A percentile compares a stretch with the other conserved stretches of the same genome.
phyloP scores from a whole-genome alignment of 2,329 filamentous ascomycete genomes.

The Alternaria conjuncta region DNA sequence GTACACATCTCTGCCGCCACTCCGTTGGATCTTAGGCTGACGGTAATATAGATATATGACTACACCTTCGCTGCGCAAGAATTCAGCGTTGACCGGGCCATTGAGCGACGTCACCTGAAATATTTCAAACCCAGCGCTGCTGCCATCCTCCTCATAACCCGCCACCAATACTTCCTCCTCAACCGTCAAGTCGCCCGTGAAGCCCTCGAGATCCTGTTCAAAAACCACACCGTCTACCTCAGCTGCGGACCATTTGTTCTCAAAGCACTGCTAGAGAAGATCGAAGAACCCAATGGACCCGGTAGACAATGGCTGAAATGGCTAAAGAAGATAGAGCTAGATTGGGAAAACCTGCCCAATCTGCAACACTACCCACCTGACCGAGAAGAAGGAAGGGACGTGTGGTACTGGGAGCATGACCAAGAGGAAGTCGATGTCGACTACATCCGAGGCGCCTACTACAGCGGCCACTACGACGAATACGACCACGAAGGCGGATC shows the following conservation, averaged over 20 bases:
- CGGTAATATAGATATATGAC: slow-evolving; percentile 38
- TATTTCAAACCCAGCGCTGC: slow-evolving; percentile 41
- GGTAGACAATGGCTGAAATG: slow-evolving; percentile 40
- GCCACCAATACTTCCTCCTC: slow-evolving; percentile 44
- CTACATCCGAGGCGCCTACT: slow-evolving; percentile 32
- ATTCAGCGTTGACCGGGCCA: slow-evolving; percentile 29
- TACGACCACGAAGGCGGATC: slow-evolving; percentile 42
- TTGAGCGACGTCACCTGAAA: slow-evolving; percentile 44
- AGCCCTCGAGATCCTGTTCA: slow-evolving; percentile 44
- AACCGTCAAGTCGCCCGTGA: slow-evolving; percentile 44
- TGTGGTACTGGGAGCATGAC: slow-evolving; percentile 37
- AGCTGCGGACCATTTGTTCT: slow-evolving; percentile 46
- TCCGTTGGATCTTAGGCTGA: not conserved
- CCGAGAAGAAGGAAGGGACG: slow-evolving; percentile 25
- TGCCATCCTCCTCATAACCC: slow-evolving; percentile 41
- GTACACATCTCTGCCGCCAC: slow-evolving; percentile 16
- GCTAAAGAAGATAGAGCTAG: slow-evolving; percentile 40
- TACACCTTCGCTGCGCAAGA: slow-evolving; percentile 35
- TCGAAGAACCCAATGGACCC: slow-evolving; percentile 31
- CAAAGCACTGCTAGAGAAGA: slow-evolving; percentile 34
- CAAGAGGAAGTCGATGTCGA: slow-evolving; percentile 35
- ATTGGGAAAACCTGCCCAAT: slow-evolving; percentile 47
- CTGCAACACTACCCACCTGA: slow-evolving; percentile 41
- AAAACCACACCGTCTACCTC: slow-evolving; percentile 42
- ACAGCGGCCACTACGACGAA: slow-evolving; percentile 40